These are phyloP conservation scores for Apiospora aurea DNA, from an alignment of 2,329 filamentous ascomycete genomes.

Conservation along the genomic window DNA sequence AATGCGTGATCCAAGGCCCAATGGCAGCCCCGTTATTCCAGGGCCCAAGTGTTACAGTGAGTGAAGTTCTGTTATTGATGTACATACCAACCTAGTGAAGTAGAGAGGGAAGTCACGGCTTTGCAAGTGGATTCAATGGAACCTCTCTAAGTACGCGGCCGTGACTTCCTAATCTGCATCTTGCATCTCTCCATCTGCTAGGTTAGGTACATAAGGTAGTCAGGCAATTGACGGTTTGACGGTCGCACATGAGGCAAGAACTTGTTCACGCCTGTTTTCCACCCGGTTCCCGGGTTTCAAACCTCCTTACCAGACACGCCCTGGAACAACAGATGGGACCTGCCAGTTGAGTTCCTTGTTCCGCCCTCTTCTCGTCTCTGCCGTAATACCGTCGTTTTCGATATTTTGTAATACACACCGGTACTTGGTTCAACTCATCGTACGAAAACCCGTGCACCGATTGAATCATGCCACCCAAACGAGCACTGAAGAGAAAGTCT, in stretches of 20 bases:
- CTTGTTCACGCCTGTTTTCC: not conserved
- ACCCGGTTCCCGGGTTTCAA: not conserved
- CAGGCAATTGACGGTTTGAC: no score
- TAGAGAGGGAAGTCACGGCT: not conserved
- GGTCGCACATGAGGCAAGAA: not conserved
- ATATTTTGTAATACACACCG: not conserved
- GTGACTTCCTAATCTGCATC: not conserved
- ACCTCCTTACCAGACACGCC: no score
- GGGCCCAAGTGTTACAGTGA: not conserved
- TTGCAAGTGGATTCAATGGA: not conserved
- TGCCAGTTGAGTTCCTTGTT: not conserved
- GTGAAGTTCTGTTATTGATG: not conserved
- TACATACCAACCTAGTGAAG: not conserved
- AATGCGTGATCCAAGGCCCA: not conserved
- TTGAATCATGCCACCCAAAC: constrained; percentile 7
- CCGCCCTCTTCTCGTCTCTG: not conserved
- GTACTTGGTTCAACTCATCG: not conserved
- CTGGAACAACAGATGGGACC: not conserved
- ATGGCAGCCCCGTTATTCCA: no score
- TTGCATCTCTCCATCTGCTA: not conserved
- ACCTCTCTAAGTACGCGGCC: not conserved
- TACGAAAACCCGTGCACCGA: not conserved
- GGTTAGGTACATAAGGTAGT: no score
- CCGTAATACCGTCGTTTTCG: not conserved
- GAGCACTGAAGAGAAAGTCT: not conserved